These are phyloP conservation scores for Microcera coccophila DNA, from an alignment of 2,329 filamentous ascomycete genomes.

Conservation along the genomic window DNA sequence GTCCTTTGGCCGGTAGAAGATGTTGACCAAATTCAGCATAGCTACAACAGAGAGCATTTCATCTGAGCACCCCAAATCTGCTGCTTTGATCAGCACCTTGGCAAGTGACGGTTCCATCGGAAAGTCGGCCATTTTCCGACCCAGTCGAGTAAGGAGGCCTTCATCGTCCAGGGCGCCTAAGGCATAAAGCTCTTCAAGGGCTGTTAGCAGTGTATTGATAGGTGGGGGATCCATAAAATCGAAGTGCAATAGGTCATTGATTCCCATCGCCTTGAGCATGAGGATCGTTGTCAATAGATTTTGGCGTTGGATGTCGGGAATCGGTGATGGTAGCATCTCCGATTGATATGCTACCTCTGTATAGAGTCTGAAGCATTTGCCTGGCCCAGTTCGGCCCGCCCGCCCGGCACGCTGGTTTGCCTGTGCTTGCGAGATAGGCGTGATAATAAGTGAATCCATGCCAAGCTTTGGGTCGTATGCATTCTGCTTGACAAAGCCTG, in stretches of 20 bases:
- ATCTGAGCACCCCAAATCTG: conserved; percentile 84
- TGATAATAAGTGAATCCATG: conserved; percentile 97
- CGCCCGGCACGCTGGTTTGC: conserved; percentile 90
- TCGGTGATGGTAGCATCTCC: conserved; percentile 94
- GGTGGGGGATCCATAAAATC: conserved; percentile 99
- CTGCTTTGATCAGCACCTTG: conserved; percentile 83
- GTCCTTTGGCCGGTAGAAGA: conserved; percentile 96
- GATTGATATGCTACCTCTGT: conserved; percentile 93
- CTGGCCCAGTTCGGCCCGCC: conserved; percentile 87
- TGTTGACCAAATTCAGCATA: conserved; percentile 81
- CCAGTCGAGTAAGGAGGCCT: conserved; percentile 84
- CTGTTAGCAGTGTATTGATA: conserved; percentile 95
- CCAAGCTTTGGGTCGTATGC: conserved; percentile 95
- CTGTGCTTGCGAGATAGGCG: conserved; percentile 91
- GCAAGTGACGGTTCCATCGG: conserved; percentile 93
- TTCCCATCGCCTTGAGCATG: conserved; percentile 98
- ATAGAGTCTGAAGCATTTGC: conserved; percentile 91
- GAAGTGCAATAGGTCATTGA: conserved; percentile 94
- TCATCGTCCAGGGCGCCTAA: conserved; percentile 91
- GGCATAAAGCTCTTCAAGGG: conserved; percentile 90
- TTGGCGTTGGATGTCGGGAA: conserved; percentile 93
- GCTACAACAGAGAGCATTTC: conserved; percentile 92
- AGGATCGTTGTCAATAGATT: conserved; percentile 91
- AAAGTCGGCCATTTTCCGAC: conserved; percentile 97
- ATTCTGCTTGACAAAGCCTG: conserved; percentile 96